Percentiles rank a stretch among this genome's conserved stretches.
Conservation (phyloP, 78 protist species). For the Creolimax fragrantissima region DNA sequence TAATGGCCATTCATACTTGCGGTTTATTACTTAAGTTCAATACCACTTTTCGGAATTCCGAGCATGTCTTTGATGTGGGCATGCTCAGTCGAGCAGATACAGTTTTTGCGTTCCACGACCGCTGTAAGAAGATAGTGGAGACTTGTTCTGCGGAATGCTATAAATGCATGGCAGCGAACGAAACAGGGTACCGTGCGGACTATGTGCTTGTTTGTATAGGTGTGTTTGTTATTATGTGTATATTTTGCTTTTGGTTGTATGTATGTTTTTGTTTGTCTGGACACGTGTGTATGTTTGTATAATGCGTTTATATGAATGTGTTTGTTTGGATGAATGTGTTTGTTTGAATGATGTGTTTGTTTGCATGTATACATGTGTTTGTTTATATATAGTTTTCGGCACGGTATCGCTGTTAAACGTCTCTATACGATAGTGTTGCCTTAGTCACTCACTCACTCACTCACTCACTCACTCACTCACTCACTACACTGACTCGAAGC, state of each 20-base stretch:
- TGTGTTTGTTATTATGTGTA: not conserved
- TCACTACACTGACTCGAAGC: not conserved
- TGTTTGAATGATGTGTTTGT: not conserved
- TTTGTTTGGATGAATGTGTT: not conserved
- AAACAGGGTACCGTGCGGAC: not conserved
- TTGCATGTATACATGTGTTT: not conserved
- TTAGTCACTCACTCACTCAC: not conserved
- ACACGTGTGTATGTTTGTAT: not conserved
- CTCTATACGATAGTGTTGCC: not conserved
- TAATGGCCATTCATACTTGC: no score
- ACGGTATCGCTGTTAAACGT: not conserved
- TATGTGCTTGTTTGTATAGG: not conserved
- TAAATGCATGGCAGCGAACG: not conserved
- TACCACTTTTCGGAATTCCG: no score
- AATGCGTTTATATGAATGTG: not conserved
- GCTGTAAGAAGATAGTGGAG: no score
- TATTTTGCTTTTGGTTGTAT: not conserved
- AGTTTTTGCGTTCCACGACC: no score
- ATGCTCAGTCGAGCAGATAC: no score
- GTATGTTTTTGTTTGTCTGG: not conserved
- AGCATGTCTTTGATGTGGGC: no score
- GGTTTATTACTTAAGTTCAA: no score
- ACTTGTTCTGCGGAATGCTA: no score
- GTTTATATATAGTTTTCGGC: not conserved
- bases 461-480: not conserved